A percentile compares a stretch with the other conserved stretches of the same genome.
phyloP scores from a whole-genome alignment of 768 basidiomycete species.

The Amanita rimosa region DNA sequence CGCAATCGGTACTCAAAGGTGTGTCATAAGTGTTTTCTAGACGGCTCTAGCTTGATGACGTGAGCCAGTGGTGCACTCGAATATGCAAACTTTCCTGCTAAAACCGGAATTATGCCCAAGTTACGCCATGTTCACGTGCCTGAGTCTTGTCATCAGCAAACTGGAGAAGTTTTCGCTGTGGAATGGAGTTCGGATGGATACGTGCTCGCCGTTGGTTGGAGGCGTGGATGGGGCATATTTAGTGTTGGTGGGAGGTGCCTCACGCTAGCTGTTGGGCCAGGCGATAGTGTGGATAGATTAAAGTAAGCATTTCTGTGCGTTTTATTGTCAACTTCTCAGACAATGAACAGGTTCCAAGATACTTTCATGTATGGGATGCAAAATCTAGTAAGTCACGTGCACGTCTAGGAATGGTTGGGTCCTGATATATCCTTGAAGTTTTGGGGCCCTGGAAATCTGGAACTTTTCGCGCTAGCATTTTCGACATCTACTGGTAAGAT shows the following conservation, averaged over 20 bases:
- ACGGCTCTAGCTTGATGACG: conserved; percentile 1
- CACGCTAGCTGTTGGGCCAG: conserved; percentile 64
- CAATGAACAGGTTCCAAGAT: conserved; percentile 52
- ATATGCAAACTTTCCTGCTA: conserved; percentile 57
- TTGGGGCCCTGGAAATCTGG: conserved; percentile 90
- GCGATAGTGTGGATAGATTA: conserved; percentile 45
- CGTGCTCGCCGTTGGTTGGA: conserved; percentile 88
- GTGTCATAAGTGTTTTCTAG: not conserved
- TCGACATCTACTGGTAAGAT: conserved; percentile 38
- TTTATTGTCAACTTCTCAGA: conserved; percentile 3
- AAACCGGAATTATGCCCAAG: conserved; percentile 42
- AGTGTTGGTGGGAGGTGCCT: conserved; percentile 84
- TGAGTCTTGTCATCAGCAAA: conserved; percentile 43
- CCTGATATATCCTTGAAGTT: conserved; percentile 39
- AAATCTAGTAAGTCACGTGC: conserved; percentile 44
- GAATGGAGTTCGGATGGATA: conserved; percentile 97
- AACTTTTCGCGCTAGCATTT: conserved; percentile 66
- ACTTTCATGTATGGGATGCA: conserved; percentile 75
- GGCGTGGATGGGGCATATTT: conserved; percentile 82
- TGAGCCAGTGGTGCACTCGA: conserved; percentile 49
- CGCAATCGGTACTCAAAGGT: conserved; percentile 73
- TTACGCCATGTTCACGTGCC: conserved; percentile 56
- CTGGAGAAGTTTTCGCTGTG: conserved; percentile 54
- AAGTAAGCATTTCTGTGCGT: conserved; percentile 22
- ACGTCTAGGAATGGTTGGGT: not conserved